phyloP scores from a whole-genome alignment of 108 stramenopile species.

The Cylindrotheca closterium region DNA sequence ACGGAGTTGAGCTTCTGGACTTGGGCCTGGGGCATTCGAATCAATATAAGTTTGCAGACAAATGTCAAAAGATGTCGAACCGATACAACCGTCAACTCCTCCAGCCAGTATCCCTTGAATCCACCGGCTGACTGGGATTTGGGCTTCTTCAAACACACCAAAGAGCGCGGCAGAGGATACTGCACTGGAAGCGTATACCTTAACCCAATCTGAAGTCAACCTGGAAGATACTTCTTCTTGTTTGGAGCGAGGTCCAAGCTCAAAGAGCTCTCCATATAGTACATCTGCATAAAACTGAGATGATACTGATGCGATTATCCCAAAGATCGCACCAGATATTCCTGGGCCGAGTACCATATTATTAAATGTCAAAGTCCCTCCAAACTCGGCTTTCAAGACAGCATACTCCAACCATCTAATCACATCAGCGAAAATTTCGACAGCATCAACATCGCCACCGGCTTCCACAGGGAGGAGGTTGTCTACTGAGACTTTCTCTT shows the following conservation, averaged over 20 bases:
- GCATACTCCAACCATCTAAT: constrained; percentile 79
- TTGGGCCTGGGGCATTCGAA: constrained; percentile 54
- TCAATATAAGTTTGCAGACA: constrained; percentile 66
- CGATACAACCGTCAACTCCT: constrained; percentile 63
- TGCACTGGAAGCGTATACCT: constrained; percentile 51
- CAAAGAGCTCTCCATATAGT: constrained; percentile 33
- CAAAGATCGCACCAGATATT: constrained; percentile 61
- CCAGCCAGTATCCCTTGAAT: constrained; percentile 59
- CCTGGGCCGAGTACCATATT: constrained; percentile 38
- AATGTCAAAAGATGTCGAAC: constrained; percentile 50
- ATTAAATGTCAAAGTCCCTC: constrained; percentile 37
- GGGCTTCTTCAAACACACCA: constrained; percentile 67
- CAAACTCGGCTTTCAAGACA: constrained; percentile 56
- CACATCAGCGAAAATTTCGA: constrained; percentile 76
- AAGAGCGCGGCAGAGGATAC: constrained; percentile 63
- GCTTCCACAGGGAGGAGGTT: constrained; percentile 7
- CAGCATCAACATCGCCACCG: constrained; percentile 37
- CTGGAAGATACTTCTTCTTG: constrained; percentile 52
- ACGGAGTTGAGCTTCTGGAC: constrained; percentile 49
- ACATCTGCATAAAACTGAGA: constrained; percentile 73
- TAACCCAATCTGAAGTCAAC: constrained; percentile 48
- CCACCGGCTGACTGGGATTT: constrained; percentile 45
- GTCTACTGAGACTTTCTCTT: background rate
- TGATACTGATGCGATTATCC: constrained; percentile 62
- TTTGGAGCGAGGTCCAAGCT: constrained; percentile 54